A percentile compares a stretch with the other conserved stretches of the same genome.
Evolutionary conservation across 768 basidiomycete genomes (phyloP).

Genomic region (Mycena olivaceomarginata): DNA sequence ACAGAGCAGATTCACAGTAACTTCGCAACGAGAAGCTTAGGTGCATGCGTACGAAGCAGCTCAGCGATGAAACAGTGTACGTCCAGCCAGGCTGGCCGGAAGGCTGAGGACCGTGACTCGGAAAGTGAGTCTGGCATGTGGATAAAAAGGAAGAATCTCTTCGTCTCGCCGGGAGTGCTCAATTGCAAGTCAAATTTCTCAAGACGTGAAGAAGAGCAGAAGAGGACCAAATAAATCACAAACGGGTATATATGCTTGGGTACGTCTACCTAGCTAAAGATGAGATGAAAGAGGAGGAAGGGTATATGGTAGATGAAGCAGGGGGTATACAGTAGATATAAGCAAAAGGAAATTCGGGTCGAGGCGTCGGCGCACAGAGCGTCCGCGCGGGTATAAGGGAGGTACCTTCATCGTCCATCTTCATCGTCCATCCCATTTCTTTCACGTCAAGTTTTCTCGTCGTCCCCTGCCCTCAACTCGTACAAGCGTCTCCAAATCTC

Average conservation of each 20-base stretch:
- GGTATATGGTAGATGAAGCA: neutral
- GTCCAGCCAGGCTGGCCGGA: no score
- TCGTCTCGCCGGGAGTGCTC: no score
- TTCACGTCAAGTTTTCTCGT: no score
- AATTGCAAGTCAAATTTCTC: no score
- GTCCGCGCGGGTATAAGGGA: conserved; percentile 33
- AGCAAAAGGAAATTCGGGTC: no score
- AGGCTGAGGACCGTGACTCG: no score
- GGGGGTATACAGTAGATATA: neutral
- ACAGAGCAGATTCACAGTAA: no score
- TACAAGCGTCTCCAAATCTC: neutral
- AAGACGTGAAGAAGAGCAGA: neutral
- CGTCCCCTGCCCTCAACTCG: neutral
- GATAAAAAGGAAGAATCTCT: no score
- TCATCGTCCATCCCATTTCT: neutral
- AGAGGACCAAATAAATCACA: neutral
- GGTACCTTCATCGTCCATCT: neutral
- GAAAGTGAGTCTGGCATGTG: no score
- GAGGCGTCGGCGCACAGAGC: conserved; percentile 23
- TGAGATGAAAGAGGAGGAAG: neutral
- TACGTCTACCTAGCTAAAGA: neutral
- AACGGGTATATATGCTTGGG: neutral
- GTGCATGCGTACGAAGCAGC: no score
- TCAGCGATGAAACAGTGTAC: no score
- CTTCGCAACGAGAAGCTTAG: no score